Base-by-base conservation (phyloP, 179 eudicot genomes). In the Gypsophila paniculata region DNA sequence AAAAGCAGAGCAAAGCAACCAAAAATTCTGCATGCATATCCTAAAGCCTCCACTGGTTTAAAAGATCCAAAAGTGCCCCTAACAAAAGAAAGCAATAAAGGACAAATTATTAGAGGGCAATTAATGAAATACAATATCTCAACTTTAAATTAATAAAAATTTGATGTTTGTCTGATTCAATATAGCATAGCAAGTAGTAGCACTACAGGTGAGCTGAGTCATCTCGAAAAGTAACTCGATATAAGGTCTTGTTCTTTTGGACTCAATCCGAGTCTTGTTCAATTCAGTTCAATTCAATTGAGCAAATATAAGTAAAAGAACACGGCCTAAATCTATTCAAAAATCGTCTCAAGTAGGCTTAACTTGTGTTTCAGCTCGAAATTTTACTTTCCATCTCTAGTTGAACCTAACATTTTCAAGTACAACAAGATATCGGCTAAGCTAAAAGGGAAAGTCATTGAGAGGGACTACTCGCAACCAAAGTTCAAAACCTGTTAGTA, bases 21-120 rank as follows among this genome's bases (percentile, higher is more conserved):
- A 62, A 60, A 46, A 15, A 48, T 18, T 73, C 62, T 78, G 59
- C 32, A 76, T 76, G 80, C 57, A 77, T 72, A 77, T 65, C 48
- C 68, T 21, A 19, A 53, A 76, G 61, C 69, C 58, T 36, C 72
- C 72, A 77, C 26, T 76, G 55, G 44, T 42, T 38, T 19, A 13
- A 55, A 19, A 18, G 25, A 55, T 22, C n/a, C 21, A 46, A 71
- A 71, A 22, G 22, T 46, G 65, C 65, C 11, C 58, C 46, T 70
- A 22, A 19, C 1, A 62, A 39, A 38, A 75, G 39, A 26, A 55
- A 53, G 62, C 62, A 36, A 42, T 19, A 36, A 53, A 32, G 9
- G 49, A 19, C 29, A 69, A 19, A 11, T 1, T n/a, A 54, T 68
- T 69, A 12, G 51, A 18, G 72, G 1, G 60, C 17, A 68, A 42